Evolutionary conservation across 768 basidiomycete genomes (phyloP).

Genomic region (Neoboletus magnificus): DNA sequence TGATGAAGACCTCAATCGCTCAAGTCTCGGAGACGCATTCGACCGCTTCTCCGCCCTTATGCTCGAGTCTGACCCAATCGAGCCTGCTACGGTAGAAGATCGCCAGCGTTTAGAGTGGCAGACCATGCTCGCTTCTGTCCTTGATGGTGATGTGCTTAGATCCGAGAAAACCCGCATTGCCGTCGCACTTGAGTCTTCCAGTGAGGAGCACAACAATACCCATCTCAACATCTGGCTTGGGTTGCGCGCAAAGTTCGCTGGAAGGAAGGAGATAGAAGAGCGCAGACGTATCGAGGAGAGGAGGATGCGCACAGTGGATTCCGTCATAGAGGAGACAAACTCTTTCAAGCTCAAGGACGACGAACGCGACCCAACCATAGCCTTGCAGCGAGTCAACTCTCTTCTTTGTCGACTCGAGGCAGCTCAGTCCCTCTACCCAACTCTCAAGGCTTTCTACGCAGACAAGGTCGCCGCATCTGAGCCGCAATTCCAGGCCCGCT

Average conservation of each 20-base stretch:
- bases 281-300: conserved; percentile 77
- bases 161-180: conserved; percentile 94
- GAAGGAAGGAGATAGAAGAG: conserved; percentile 79
- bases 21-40: conserved; percentile 42
- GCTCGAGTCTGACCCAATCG: conserved; percentile 60
- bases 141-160: conserved; percentile 91
- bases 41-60: conserved; percentile 52
- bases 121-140: conserved; percentile 88
- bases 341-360: conserved; percentile 60
- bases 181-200: conserved; percentile 65
- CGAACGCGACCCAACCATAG: conserved; percentile 36
- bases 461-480: conserved; percentile 75
- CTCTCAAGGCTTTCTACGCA: conserved; percentile 69
- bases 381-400: conserved; percentile 59
- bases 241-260: conserved; percentile 82
- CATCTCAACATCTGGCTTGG: conserved; percentile 84
- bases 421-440: conserved; percentile 85
- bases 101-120: conserved; percentile 92
- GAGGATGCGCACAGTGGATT: conserved; percentile 74
- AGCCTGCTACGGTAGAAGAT: conserved; percentile 70
- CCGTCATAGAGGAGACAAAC: conserved; percentile 79
- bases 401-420: conserved; percentile 75
- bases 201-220: conserved; percentile 65
- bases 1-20: conserved; percentile 60
- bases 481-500: conserved; percentile 68